phyloP scores from a whole-genome alignment of 352 stramenopile genomes.

The Phytopythium aichiense region DNA sequence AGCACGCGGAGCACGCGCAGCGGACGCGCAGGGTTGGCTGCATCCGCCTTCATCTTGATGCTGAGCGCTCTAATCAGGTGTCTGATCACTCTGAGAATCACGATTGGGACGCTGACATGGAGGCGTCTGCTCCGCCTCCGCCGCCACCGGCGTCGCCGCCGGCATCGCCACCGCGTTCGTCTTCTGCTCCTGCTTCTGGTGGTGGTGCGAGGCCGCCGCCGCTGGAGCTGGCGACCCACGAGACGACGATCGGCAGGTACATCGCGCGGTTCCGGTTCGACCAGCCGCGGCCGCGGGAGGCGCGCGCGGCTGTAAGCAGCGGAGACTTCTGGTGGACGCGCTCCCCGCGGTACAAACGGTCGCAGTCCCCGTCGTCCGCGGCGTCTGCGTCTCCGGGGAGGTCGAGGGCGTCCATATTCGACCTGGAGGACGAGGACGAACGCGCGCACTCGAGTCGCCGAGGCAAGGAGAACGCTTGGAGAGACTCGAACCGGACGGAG shows the following conservation, averaged over 20 bases:
- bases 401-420: constrained; percentile 10
- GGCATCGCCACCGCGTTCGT: too few species aligned
- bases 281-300: constrained; percentile 40
- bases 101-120: too few species aligned
- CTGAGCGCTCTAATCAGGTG: too few species aligned
- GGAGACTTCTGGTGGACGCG: constrained; percentile 63
- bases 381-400: constrained; percentile 18
- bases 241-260: constrained; percentile 60
- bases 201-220: constrained; percentile 9
- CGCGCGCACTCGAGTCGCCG: not conserved
- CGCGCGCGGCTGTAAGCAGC: constrained; percentile 15
- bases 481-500: not conserved
- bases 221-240: constrained; percentile 6
- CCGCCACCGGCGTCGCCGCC: not conserved
- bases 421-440: constrained; percentile 19
- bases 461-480: not conserved
- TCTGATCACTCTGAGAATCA: too few species aligned
- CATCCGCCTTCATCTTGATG: too few species aligned
- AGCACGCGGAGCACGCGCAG: constrained; percentile 25
- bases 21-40: not conserved
- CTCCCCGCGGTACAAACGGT: constrained; percentile 22
- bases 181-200: not conserved
- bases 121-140: not conserved
- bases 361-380: constrained; percentile 10
- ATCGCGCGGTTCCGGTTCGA: constrained; percentile 65